These are phyloP conservation scores for Coniochaeta pulveracea DNA, from an alignment of 2,329 filamentous ascomycete species.

Conservation along the genomic window DNA sequence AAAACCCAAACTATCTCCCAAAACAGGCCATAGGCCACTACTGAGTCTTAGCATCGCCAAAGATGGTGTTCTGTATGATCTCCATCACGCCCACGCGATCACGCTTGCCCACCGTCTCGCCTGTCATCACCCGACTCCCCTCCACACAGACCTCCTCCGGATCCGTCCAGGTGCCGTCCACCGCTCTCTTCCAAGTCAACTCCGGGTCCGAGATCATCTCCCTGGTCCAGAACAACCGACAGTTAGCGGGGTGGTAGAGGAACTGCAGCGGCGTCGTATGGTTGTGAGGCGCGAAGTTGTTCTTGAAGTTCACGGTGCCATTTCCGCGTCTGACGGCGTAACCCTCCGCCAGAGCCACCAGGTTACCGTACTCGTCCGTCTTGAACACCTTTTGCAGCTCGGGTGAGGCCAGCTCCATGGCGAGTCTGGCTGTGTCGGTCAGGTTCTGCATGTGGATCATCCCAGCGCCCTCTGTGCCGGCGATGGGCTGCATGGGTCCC, in stretches of 20 bases:
- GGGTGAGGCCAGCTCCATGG: constrained; percentile 14
- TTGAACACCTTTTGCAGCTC: constrained; percentile 5
- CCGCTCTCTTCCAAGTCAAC: constrained; percentile 26
- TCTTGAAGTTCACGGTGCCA: constrained; percentile 23
- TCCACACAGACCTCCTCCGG: constrained; percentile 19
- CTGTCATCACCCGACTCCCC: constrained; percentile 15
- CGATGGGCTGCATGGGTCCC: constrained; percentile 35
- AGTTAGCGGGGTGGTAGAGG: constrained; percentile 31
- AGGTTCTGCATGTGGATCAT: constrained; percentile 20
- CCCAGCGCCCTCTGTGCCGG: constrained; percentile 33
- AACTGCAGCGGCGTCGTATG: constrained; percentile 30
- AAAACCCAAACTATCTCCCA: too few relatives aligned
- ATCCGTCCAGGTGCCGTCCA: constrained; percentile 23
- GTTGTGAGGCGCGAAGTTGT: constrained; percentile 19
- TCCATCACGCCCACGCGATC: too few relatives aligned
- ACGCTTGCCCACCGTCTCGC: too few relatives aligned
- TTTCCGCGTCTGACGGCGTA: constrained; percentile 17
- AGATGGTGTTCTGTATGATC: too few relatives aligned
- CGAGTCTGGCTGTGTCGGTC: constrained; percentile 14
- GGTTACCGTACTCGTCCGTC: constrained; percentile 10
- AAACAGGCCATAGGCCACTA: too few relatives aligned
- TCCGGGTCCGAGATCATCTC: constrained; percentile 27
- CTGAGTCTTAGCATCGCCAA: too few relatives aligned
- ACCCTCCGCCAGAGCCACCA: constrained; percentile 19
- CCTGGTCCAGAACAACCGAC: constrained; percentile 33